phyloP scores from a whole-genome alignment of 2,329 filamentous ascomycete genomes.

The Cytospora paraplurivora region DNA sequence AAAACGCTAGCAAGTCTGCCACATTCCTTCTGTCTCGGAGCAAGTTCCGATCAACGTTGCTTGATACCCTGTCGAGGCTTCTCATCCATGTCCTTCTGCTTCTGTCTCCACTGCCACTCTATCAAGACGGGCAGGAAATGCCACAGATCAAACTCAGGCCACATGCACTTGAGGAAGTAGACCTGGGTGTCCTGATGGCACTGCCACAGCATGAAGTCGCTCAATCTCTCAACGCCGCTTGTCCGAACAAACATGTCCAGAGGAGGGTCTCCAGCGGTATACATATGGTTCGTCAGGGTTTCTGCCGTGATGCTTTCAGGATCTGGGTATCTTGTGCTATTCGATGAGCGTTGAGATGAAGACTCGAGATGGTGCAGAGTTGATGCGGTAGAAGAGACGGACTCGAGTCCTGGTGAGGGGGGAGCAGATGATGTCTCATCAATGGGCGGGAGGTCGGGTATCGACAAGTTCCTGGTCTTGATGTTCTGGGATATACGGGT shows the following conservation, averaged over 20 bases:
- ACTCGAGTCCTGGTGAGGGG: constrained; percentile 50
- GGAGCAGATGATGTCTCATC: constrained; percentile 50
- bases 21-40: background rate
- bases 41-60: constrained; percentile 31
- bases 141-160: constrained; percentile 96
- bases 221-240: constrained; percentile 87
- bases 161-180: constrained; percentile 87
- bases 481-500: constrained; percentile 86
- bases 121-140: constrained; percentile 89
- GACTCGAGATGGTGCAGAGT: constrained; percentile 57
- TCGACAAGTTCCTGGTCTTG: constrained; percentile 63
- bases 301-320: constrained; percentile 85
- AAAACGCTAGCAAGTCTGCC: background rate
- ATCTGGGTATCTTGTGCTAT: constrained; percentile 58
- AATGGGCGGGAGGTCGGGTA: constrained; percentile 52
- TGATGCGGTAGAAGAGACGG: constrained; percentile 59
- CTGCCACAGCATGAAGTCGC: constrained; percentile 99
- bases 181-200: constrained; percentile 91
- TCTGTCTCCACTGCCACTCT: constrained; percentile 78
- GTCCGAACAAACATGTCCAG: constrained; percentile 90
- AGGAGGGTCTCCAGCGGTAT: constrained; percentile 82
- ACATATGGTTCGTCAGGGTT: constrained; percentile 82
- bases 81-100: constrained; percentile 57
- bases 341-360: constrained; percentile 38
- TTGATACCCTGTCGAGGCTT: constrained; percentile 42